Percentiles rank a stretch among this genome's conserved stretches.
phyloP scores from a whole-genome alignment of 345 rosid genomes.

The Hibiscus mutabilis region DNA sequence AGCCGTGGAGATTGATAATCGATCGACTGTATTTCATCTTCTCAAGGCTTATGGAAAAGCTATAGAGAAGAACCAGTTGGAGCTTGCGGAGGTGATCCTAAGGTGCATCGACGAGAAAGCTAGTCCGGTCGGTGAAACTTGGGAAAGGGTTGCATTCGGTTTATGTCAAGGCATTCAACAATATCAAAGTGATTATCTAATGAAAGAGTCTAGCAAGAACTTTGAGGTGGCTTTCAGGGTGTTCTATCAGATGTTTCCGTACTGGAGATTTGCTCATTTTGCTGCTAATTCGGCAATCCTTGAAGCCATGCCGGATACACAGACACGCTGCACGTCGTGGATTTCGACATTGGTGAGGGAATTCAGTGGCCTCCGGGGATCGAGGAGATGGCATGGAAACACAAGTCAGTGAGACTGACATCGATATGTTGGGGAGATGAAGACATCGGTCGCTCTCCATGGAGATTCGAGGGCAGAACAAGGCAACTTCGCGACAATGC shows the following conservation, averaged over 20 bases:
- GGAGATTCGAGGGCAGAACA: slow-evolving; percentile 26
- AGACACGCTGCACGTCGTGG: slow-evolving; percentile 35
- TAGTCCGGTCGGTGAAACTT: slow-evolving; percentile 27
- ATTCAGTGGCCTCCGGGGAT: slow-evolving; percentile 48
- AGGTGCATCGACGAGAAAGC: slow-evolving; percentile 22
- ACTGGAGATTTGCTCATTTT: slow-evolving; percentile 47
- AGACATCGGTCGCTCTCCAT: slow-evolving; percentile 3
- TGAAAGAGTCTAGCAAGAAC: slow-evolving; percentile 34
- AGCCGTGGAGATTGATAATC: slow-evolving; percentile 20
- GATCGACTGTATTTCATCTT: slow-evolving; percentile 24
- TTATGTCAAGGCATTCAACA: slow-evolving; percentile 19
- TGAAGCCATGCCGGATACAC: slow-evolving; percentile 28
- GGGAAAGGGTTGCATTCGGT: slow-evolving; percentile 17
- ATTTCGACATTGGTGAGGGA: slow-evolving; percentile 48
- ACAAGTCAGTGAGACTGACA: slow-evolving; percentile 27
- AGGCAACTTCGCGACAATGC: slow-evolving; percentile 30
- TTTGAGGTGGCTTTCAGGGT: slow-evolving; percentile 29
- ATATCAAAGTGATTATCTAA: slow-evolving; percentile 19
- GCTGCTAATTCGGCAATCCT: slow-evolving; percentile 42
- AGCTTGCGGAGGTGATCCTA: slow-evolving; percentile 18
- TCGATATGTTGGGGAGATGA: slow-evolving; percentile 25
- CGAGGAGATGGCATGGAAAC: slow-evolving; percentile 26
- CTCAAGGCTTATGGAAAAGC: slow-evolving; percentile 45
- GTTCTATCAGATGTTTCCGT: slow-evolving; percentile 43
- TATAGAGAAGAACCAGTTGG: slow-evolving; percentile 22